Percentiles rank a stretch among this genome's conserved stretches.
Conservation (phyloP, 2,329 filamentous ascomycete genomes). For the Aspergillus tubingensis region DNA sequence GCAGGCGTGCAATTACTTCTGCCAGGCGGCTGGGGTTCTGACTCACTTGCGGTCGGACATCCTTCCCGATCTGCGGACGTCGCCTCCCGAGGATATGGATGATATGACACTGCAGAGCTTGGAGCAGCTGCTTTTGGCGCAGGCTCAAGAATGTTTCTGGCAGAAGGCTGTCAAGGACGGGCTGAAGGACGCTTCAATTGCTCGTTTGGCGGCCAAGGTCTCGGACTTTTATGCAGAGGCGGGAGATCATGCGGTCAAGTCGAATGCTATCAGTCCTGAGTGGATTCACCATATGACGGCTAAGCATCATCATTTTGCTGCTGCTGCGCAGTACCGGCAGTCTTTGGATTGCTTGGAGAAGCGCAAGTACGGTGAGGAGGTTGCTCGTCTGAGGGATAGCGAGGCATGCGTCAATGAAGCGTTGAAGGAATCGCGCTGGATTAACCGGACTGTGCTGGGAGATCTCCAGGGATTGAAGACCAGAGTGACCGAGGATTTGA, state of each 20-base stretch:
- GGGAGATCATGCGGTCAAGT: constrained; percentile 82
- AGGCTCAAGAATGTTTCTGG: constrained; percentile 98
- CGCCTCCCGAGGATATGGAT: constrained; percentile 95
- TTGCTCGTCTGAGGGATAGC: constrained; percentile 81
- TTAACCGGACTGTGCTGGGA: constrained; percentile 77
- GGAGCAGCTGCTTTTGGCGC: constrained; percentile 80
- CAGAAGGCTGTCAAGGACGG: constrained; percentile 93
- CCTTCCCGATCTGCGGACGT: constrained; percentile 77
- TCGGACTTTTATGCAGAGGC: constrained; percentile 87
- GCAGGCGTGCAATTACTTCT: constrained; percentile 85
- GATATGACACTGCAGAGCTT: constrained; percentile 80
- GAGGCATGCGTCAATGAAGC: constrained; percentile 81
- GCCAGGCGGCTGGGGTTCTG: constrained; percentile 80
- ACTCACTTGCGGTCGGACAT: constrained; percentile 73
- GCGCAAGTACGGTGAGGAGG: constrained; percentile 91
- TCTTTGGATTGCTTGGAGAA: constrained; percentile 92
- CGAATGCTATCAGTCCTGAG: constrained; percentile 83
- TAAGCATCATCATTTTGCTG: constrained; percentile 96
- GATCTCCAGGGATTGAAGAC: constrained; percentile 83
- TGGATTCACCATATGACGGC: constrained; percentile 99
- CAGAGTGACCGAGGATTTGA: constrained; percentile 81
- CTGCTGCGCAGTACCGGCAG: constrained; percentile 88
- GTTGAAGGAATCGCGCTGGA: constrained; percentile 77
- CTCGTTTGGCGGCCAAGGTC: constrained; percentile 85
- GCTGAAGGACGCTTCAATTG: constrained; percentile 88